A percentile compares a stretch with the other conserved stretches of the same genome.
phyloP scores from a whole-genome alignment of 2,329 filamentous ascomycete species.

The Emmonsiellopsis sp. region DNA sequence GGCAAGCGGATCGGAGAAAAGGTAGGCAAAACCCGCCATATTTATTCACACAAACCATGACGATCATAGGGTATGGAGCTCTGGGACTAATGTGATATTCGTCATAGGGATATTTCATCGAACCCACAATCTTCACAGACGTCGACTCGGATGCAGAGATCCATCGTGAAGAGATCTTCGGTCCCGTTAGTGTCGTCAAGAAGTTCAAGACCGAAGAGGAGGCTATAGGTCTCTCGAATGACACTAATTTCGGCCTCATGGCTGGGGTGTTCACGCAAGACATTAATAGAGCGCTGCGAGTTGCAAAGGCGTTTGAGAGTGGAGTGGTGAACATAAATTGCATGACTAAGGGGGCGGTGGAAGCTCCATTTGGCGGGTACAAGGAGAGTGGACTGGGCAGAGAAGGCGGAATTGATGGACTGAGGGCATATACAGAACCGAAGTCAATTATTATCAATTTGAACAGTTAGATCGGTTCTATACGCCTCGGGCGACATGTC shows the following conservation, averaged over 20 bases:
- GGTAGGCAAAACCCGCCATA: not conserved
- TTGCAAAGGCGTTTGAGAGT: conserved; percentile 23
- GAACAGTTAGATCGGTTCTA: conserved; percentile 8
- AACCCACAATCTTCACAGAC: conserved; percentile 40
- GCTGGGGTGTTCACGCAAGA: conserved; percentile 32
- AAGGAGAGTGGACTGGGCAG: conserved; percentile 44
- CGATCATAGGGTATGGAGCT: no score
- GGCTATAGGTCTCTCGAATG: conserved; percentile 28
- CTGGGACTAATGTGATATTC: no score
- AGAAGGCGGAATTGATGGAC: conserved; percentile 41
- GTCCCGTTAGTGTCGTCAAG: conserved; percentile 20
- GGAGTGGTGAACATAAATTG: conserved; percentile 14
- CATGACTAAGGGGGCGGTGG: conserved; percentile 30
- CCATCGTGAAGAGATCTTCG: conserved; percentile 35
- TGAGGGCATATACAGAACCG: conserved; percentile 41
- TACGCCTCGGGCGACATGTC: no score
- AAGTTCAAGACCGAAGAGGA: conserved; percentile 29
- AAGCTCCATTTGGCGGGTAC: conserved; percentile 41
- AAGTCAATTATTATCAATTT: conserved; percentile 44
- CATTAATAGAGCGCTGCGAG: conserved; percentile 28
- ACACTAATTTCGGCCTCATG: conserved; percentile 31
- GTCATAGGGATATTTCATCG: not conserved
- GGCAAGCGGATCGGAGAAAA: conserved; percentile 11
- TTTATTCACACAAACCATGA: no score
- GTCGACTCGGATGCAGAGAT: conserved; percentile 27